These are phyloP conservation scores for Dimocarpus longan DNA, from an alignment of 345 rosid species.

Conservation along the genomic window DNA sequence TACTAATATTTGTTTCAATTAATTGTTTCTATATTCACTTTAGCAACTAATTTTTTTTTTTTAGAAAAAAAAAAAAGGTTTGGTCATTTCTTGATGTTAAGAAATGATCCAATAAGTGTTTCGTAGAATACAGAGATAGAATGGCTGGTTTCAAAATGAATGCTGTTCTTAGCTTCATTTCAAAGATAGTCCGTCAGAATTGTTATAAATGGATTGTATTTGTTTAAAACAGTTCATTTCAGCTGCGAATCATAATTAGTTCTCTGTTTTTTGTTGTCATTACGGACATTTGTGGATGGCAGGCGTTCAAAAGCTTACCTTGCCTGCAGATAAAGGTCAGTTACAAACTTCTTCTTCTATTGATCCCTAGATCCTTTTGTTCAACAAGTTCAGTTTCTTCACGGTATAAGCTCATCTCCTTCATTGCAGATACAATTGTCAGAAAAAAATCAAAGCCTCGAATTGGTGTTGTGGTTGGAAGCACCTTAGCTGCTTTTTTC, in stretches of 20 bases:
- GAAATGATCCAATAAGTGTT: no score
- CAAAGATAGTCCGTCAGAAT: background rate
- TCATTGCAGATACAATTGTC: conserved; percentile 21
- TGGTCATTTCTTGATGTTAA: no score
- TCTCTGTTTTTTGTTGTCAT: background rate
- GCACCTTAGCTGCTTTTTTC: conserved; percentile 21
- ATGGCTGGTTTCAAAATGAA: no score
- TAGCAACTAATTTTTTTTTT: no score
- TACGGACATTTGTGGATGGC: conserved; percentile 5
- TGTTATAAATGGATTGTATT: background rate
- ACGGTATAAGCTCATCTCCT: background rate
- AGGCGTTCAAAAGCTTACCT: conserved; percentile 27
- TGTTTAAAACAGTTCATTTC: background rate
- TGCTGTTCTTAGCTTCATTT: no score
- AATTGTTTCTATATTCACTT: background rate
- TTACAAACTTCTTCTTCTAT: background rate
- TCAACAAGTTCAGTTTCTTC: background rate
- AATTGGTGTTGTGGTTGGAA: conserved; percentile 16
- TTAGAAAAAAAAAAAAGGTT: background rate
- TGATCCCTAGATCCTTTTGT: background rate
- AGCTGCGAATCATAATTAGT: background rate
- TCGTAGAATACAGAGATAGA: no score
- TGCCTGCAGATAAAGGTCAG: conserved; percentile 30
- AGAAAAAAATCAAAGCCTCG: conserved; percentile 22
- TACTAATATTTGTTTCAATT: background rate